A percentile compares a stretch with the other conserved stretches of the same genome.
Evolutionary conservation across 2,329 filamentous ascomycete genomes (phyloP).

Genomic region (Talaromyces sp.): DNA sequence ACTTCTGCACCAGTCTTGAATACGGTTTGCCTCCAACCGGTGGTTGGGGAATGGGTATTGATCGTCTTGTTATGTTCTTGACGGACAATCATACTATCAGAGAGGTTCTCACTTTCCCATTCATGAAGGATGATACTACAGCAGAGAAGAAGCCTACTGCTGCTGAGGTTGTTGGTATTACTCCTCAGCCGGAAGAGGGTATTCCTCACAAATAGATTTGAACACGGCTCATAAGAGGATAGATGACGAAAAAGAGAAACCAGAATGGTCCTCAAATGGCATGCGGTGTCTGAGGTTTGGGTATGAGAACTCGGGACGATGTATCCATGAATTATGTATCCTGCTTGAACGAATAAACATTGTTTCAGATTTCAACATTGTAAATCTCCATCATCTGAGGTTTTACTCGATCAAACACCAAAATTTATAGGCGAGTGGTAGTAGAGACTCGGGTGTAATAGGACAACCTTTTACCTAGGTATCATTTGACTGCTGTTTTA

Average conservation of each 20-base stretch:
- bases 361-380: no score
- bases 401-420: background rate
- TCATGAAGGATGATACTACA: constrained; percentile 84
- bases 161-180: constrained; percentile 61
- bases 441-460: background rate
- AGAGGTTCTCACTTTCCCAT: constrained; percentile 93
- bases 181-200: constrained; percentile 59
- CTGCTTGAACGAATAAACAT: background rate
- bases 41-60: constrained; percentile 95
- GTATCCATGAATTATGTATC: background rate
- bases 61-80: constrained; percentile 91
- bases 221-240: background rate
- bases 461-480: background rate
- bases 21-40: constrained; percentile 90
- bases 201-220: constrained; percentile 39
- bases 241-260: background rate
- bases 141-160: constrained; percentile 41
- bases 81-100: constrained; percentile 95
- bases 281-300: background rate
- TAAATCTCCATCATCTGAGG: background rate
- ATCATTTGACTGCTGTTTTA: background rate
- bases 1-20: constrained; percentile 85
- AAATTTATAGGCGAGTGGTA: no score
- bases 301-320: background rate
- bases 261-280: background rate